These are phyloP conservation scores for Syzygium aromaticum DNA, from an alignment of 345 rosid genomes.

Conservation along the genomic window DNA sequence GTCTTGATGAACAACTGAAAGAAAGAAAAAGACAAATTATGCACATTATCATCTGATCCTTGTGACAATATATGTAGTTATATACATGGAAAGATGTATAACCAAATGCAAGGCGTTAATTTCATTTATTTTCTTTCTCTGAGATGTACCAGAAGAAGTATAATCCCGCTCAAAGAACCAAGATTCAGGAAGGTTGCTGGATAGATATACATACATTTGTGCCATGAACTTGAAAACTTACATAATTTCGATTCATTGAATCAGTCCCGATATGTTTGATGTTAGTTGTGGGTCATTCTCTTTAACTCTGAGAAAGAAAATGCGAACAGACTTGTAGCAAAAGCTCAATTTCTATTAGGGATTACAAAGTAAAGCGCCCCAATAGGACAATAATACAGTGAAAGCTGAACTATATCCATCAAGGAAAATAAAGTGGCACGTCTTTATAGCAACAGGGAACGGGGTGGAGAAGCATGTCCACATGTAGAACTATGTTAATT, in stretches of 20 bases:
- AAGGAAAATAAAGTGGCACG: not conserved
- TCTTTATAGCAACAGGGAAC: not conserved
- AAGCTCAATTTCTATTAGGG: not conserved
- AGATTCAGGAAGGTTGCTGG: not conserved
- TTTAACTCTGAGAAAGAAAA: not conserved
- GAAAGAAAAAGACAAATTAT: not conserved
- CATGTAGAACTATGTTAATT: not conserved
- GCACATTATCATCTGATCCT: not conserved
- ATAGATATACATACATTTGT: not conserved
- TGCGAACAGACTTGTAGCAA: not conserved
- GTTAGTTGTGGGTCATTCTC: not conserved
- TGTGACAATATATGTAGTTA: not conserved
- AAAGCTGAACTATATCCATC: not conserved
- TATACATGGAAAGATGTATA: not conserved
- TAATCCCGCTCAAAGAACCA: not conserved
- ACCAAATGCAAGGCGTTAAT: not conserved
- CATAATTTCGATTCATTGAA: not conserved
- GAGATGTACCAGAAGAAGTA: not conserved
- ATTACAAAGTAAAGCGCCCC: not conserved
- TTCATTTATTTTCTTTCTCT: not conserved
- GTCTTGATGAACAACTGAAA: not conserved
- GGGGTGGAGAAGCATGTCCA: not conserved
- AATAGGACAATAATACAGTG: not conserved
- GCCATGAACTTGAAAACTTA: not conserved
- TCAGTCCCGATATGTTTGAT: not conserved